Evolutionary conservation across 169 alveolate genomes (phyloP).

Genomic region (Plasmodium knowlesi): DNA sequence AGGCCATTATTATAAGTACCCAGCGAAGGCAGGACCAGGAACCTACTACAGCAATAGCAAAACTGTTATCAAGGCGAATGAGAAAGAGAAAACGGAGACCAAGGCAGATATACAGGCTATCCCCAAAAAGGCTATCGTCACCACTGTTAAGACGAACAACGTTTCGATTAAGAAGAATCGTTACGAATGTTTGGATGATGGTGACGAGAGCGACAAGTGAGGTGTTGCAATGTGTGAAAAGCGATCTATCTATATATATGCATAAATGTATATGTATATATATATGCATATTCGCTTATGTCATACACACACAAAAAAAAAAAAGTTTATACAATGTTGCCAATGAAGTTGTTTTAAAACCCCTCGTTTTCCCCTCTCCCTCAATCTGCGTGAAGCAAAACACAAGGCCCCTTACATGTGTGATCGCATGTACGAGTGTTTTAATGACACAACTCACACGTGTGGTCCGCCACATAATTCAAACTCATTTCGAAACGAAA

Average conservation of each 20-base stretch:
- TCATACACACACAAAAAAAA: background rate
- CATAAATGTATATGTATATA: no score
- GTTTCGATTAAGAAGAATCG: conserved; percentile 69
- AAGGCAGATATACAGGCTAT: conserved; percentile 44
- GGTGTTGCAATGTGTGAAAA: background rate
- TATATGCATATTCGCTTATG: background rate
- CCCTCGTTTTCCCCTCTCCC: background rate
- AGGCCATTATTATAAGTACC: conserved; percentile 38
- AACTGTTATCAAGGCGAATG: conserved; percentile 5
- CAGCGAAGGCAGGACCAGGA: conserved; percentile 27
- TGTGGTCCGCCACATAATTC: background rate
- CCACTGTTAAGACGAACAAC: conserved; percentile 60
- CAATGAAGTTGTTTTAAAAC: background rate
- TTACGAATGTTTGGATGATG: conserved; percentile 67
- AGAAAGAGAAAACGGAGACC: conserved; percentile 41
- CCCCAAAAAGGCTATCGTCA: conserved; percentile 66
- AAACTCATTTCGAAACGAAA: background rate
- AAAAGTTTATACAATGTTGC: background rate
- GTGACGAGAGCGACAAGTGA: conserved; percentile 68
- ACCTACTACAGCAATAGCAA: conserved; percentile 20
- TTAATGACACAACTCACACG: background rate
- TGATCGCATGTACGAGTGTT: background rate
- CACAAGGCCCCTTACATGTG: background rate
- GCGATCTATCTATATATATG: background rate
- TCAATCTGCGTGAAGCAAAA: background rate